Evolutionary conservation across 108 stramenopile species (phyloP).

Genomic region (Aureococcus anophagefferens): DNA sequence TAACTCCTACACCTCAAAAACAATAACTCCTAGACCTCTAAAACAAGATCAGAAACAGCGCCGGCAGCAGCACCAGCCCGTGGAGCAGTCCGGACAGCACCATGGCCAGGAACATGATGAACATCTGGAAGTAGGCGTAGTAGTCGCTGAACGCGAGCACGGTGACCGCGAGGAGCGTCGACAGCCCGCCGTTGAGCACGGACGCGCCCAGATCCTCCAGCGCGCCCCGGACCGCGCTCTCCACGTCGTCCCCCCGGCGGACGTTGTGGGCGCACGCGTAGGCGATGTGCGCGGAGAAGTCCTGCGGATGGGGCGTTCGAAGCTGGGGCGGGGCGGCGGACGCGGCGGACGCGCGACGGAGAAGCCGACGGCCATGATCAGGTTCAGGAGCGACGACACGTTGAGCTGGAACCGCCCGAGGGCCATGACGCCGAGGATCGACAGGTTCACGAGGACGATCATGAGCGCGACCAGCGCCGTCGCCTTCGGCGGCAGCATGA

Average conservation of each 20-base stretch:
- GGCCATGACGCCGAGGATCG: constrained; percentile 17
- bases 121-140: constrained; percentile 18
- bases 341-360: constrained; percentile 22
- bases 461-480: constrained; percentile 7
- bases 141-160: constrained; percentile 14
- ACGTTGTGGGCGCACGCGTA: too few species aligned
- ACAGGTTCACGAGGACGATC: constrained; percentile 5
- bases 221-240: constrained; percentile 2
- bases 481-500: constrained; percentile 8
- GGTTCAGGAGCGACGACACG: constrained; percentile 13
- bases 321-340: neutral
- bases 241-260: neutral
- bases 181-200: constrained; percentile 26
- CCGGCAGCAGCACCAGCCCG: constrained; percentile 22
- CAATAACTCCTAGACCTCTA: too few species aligned
- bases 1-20: too few species aligned
- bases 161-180: constrained; percentile 18
- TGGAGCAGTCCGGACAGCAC: constrained; percentile 14
- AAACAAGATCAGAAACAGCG: constrained; percentile 9
- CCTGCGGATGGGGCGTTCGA: too few species aligned
- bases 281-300: too few species aligned
- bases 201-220: constrained; percentile 15
- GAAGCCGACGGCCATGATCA: constrained; percentile 21
- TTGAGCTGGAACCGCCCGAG: constrained; percentile 12
- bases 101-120: constrained; percentile 19